Evolutionary conservation across 1,284 basidiomycete species (phyloP).

Genomic region (Pisolithus thermaeus): DNA sequence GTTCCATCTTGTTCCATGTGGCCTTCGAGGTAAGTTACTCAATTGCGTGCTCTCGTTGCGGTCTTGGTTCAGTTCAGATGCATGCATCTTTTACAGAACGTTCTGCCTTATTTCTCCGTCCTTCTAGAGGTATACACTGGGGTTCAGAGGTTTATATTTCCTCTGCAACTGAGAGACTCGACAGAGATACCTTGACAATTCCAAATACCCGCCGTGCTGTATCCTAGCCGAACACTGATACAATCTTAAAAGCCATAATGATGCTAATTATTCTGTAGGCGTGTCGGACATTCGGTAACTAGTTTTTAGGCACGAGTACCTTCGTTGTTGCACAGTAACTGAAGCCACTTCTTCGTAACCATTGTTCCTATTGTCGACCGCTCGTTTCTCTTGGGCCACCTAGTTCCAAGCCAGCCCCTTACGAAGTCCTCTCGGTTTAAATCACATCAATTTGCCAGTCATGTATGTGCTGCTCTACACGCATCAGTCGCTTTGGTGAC

Average conservation of each 20-base stretch:
- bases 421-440: too few relatives aligned
- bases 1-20: conserved; percentile 35
- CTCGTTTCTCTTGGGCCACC: too few relatives aligned
- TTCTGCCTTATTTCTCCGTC: conserved; percentile 58
- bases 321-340: too few relatives aligned
- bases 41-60: background rate
- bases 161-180: background rate
- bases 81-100: conserved; percentile 37
- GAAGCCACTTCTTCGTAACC: too few relatives aligned
- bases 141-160: conserved; percentile 39
- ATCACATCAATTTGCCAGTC: too few relatives aligned
- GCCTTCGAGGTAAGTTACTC: conserved; percentile 42
- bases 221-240: background rate
- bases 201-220: background rate
- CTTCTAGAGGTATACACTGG: conserved; percentile 54
- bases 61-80: background rate
- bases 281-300: too few relatives aligned
- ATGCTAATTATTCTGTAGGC: background rate
- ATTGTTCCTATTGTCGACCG: too few relatives aligned
- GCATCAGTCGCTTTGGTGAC: too few relatives aligned
- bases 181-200: background rate
- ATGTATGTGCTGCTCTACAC: too few relatives aligned
- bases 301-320: too few relatives aligned
- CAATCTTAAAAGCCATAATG: background rate
- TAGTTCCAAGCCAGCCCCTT: too few relatives aligned